Evolutionary conservation across 2,329 filamentous ascomycete species (phyloP), one percentile per base, ranked within the genome.

Genomic region (Arachnomyces sp.): DNA sequence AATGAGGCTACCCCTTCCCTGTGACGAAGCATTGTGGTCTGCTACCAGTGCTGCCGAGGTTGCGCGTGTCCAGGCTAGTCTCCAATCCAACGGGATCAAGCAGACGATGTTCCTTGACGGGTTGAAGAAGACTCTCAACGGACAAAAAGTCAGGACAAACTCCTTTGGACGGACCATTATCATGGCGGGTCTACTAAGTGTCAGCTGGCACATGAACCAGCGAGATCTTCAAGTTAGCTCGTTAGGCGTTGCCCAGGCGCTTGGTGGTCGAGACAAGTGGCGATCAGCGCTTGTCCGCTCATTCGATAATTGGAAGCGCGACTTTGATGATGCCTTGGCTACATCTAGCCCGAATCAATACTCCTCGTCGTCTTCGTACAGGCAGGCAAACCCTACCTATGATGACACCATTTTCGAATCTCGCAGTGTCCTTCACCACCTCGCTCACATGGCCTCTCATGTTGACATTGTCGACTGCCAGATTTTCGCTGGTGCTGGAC

Each of bases 191-290:
- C 67, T 98, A 18, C 70, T 96, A 16, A 95, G 87, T 50, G 87
- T 96, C 20, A 92, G 84, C 56, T 96, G 88, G 86, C 90, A 96
- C 60, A 90, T 96, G 84, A 92, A 94, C 57, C 89, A 96, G 60
- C 78, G 90, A 55, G 92, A 96, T 59, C 74, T 95, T 11, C 90
- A 95, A 65, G 83, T 94, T 43, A 90, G 82, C 58, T 88, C 88
- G 1, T 73, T 96, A 0, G 88, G 84, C 9, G 85, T 89, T 8
- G 78, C 79, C 0, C 79, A 82, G 51, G 81, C 86, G 0, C 74
- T 94, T 1, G 90, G 90, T 3, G 88, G 84, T 2, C 80, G 88
- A 14, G 88, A 94, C 57, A 90, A 90, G 59, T 96, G 92, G 92
- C 80, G 89, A 39, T 79, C 81, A 7, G 82, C 86, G 3, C 70